Percentiles rank a stretch among this genome's conserved stretches.
phyloP scores from a whole-genome alignment of 208 protist species.

The Eutreptiella sp. region DNA sequence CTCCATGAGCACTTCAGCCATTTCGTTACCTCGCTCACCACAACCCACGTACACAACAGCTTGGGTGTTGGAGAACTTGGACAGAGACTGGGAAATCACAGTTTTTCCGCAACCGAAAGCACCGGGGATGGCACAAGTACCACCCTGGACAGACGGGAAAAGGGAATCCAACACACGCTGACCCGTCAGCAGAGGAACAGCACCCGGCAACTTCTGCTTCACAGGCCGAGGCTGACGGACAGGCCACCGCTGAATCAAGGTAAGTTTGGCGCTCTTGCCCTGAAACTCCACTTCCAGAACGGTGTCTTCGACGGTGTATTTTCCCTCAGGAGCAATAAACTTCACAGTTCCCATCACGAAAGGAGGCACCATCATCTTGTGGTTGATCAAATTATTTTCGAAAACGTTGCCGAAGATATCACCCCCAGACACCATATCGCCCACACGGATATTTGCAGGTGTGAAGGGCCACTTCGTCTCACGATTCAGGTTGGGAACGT shows the following conservation, averaged over 20 bases:
- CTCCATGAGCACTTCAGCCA: slow-evolving; percentile 99
- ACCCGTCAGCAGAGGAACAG: slow-evolving; percentile 96
- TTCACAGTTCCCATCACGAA: slow-evolving; percentile 79
- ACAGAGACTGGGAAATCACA: slow-evolving; percentile 99
- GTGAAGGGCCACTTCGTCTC: slow-evolving; percentile 90
- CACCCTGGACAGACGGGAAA: slow-evolving; percentile 98
- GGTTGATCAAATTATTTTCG: slow-evolving; percentile 95
- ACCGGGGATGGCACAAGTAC: slow-evolving; percentile 99
- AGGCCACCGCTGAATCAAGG: slow-evolving; percentile 94
- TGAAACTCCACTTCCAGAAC: slow-evolving; percentile 84
- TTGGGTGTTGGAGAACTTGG: slow-evolving; percentile 99
- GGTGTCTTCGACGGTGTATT: slow-evolving; percentile 86
- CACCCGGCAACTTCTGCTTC: slow-evolving; percentile 87
- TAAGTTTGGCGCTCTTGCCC: slow-evolving; percentile 70
- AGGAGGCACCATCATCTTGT: slow-evolving; percentile 95
- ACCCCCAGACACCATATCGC: slow-evolving; percentile 91
- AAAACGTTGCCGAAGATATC: slow-evolving; percentile 92
- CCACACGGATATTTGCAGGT: slow-evolving; percentile 77
- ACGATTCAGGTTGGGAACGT: slow-evolving; percentile 85
- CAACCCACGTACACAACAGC: slow-evolving; percentile 99
- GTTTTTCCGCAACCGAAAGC: slow-evolving; percentile 99
- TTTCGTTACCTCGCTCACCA: slow-evolving; percentile 99
- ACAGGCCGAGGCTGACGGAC: slow-evolving; percentile 89
- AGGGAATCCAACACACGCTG: slow-evolving; percentile 98
- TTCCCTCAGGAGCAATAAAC: slow-evolving; percentile 78